Evolutionary conservation across 1,284 basidiomycete genomes (phyloP).

Genomic region (Apiotrichum brassicae): DNA sequence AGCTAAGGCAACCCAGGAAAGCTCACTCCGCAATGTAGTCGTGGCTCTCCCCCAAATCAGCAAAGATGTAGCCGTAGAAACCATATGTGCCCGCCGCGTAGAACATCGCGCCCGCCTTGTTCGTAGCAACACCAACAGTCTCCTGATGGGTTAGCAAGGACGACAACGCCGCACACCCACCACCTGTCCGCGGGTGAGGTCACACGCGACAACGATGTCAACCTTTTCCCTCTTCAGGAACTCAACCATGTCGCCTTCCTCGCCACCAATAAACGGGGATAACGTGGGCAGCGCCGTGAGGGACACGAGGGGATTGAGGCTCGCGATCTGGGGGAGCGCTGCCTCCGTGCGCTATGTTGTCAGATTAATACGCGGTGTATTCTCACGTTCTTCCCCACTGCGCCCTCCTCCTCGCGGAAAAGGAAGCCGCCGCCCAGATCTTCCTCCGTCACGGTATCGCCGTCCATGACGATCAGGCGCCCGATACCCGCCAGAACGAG

Average conservation of each 20-base stretch:
- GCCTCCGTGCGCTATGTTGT: constrained; percentile 66
- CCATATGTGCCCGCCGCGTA: constrained; percentile 86
- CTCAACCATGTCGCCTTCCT: constrained; percentile 53
- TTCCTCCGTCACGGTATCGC: constrained; percentile 51
- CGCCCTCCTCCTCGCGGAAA: constrained; percentile 75
- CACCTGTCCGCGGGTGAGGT: constrained; percentile 60
- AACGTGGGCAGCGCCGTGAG: constrained; percentile 59
- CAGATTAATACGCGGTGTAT: not conserved
- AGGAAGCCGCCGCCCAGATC: constrained; percentile 92
- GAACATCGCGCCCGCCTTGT: constrained; percentile 66
- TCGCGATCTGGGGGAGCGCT: constrained; percentile 74
- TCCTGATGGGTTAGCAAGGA: constrained; percentile 53
- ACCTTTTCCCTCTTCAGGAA: constrained; percentile 56
- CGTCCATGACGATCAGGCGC: constrained; percentile 54
- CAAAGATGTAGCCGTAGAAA: constrained; percentile 88
- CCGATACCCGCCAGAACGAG: constrained; percentile 57
- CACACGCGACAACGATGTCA: constrained; percentile 78
- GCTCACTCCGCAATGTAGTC: constrained; percentile 75
- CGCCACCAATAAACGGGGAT: constrained; percentile 48
- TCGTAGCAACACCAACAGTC: constrained; percentile 67
- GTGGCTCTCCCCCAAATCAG: constrained; percentile 71
- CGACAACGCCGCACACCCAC: constrained; percentile 51
- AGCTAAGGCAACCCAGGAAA: not conserved
- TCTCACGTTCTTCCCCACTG: constrained; percentile 71
- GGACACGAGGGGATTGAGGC: constrained; percentile 83